Conservation (phyloP, 129 eudicot species). For the Chrysanthemum makinoi region DNA sequence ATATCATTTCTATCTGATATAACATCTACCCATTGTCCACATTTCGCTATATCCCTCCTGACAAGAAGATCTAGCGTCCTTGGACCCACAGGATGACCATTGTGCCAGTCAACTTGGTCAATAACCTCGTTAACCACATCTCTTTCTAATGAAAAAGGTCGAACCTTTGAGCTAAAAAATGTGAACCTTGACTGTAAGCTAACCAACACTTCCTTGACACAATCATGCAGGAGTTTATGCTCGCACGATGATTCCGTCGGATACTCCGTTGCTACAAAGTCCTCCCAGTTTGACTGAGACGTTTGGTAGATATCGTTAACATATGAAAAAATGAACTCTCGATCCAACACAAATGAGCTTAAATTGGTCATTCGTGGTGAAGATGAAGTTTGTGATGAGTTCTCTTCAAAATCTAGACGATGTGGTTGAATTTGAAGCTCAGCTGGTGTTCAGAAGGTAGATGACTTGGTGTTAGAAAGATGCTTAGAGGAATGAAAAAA, state of each 20-base stretch:
- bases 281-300: slow-evolving; percentile 44
- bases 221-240: slow-evolving; percentile 49
- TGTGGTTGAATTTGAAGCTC: slow-evolving; percentile 40
- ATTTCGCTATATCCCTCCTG: slow-evolving; percentile 39
- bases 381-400: slow-evolving; percentile 21
- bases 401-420: slow-evolving; percentile 49
- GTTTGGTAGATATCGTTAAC: slow-evolving; percentile 37
- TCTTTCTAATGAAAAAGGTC: slow-evolving; percentile 34
- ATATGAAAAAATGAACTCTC: slow-evolving; percentile 30
- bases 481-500: neutral
- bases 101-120: slow-evolving; percentile 49
- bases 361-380: slow-evolving; percentile 23
- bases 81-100: slow-evolving; percentile 34
- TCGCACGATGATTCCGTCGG: slow-evolving; percentile 29
- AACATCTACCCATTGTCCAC: slow-evolving; percentile 48
- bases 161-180: slow-evolving; percentile 25
- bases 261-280: slow-evolving; percentile 27
- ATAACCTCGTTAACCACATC: slow-evolving; percentile 46
- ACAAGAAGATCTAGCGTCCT: slow-evolving; percentile 50
- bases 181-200: slow-evolving; percentile 31
- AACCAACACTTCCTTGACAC: slow-evolving; percentile 47
- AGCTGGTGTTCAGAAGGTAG: slow-evolving; percentile 27
- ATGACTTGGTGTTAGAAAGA: slow-evolving; percentile 2
- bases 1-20: slow-evolving; percentile 40
- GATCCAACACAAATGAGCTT: slow-evolving; percentile 30